Evolutionary conservation across 768 basidiomycete genomes (phyloP), one percentile per base, ranked within the genome.

Genomic region (Paxillus rubicundulus): DNA sequence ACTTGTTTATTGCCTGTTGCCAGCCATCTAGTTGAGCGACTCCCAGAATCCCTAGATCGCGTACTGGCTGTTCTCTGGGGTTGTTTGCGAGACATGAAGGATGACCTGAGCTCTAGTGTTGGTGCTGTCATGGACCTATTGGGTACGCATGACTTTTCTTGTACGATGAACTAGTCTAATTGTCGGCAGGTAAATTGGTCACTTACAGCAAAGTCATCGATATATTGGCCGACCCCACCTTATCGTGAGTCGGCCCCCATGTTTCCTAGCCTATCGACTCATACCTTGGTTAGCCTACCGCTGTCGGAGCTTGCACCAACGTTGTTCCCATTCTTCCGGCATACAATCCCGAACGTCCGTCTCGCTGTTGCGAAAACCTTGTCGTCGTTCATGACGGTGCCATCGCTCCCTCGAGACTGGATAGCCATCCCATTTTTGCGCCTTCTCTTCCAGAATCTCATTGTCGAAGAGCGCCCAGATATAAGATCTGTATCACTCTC

Each of bases 121-220:
- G 94, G 94, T 37, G 87, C 91, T 9, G 93, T 98, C 21, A 98
- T 99, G 97, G 94, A 97, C 65, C 76, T 99, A 2, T 74, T 99
- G n/a, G 90, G 94, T 93, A 57, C 18, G 64, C 47, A 24, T 53
- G 73, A 60, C 24, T 17, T 38, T 59, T 9, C 6, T 32, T 46
- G 16, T 27, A 18, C 30, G 28, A 51, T 36, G 33, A 9, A 30
- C 24, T 48, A 27, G 49, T 55, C 38, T 47, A 46, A 61, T 7
- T 41, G 21, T 45, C 21, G 43, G 13, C 54, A 94, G 93, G 92
- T 18, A 89, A 88, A 65, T 77, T 97, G 20, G 89, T 96, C 5
- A 79, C 84, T 4, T 91, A 86, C 60, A 78, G 82, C 32, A 74
- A 82, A 70, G 90, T 94, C 18, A 94, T 93, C 41, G 72, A 78